phyloP scores from a whole-genome alignment of 2,329 filamentous ascomycete species.

The Paraconiothyrium brasiliense region DNA sequence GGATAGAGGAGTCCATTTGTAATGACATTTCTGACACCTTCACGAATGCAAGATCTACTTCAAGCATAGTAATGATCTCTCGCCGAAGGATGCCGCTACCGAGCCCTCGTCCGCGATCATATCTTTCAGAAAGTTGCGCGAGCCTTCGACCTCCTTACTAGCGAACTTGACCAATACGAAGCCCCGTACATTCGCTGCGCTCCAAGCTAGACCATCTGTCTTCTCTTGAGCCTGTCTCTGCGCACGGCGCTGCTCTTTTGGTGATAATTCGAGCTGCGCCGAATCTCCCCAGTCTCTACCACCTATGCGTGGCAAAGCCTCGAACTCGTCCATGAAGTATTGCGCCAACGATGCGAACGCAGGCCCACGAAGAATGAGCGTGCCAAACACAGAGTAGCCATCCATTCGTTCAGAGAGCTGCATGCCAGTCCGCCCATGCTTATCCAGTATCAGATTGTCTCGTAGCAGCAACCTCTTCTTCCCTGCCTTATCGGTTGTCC shows the following conservation, averaged over 20 bases:
- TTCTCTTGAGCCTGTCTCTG: constrained; percentile 67
- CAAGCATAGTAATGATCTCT: constrained; percentile 78
- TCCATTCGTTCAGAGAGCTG: constrained; percentile 68
- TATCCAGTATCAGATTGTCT: constrained; percentile 81
- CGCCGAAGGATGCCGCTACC: constrained; percentile 76
- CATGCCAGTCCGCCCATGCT: constrained; percentile 47
- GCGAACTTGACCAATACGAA: constrained; percentile 94
- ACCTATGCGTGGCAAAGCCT: constrained; percentile 80
- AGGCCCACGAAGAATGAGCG: constrained; percentile 81
- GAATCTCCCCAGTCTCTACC: constrained; percentile 74
- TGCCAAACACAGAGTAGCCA: constrained; percentile 80
- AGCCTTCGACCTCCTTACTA: constrained; percentile 81
- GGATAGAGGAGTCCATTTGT: constrained; percentile 33
- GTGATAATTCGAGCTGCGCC: constrained; percentile 47
- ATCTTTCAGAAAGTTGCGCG: constrained; percentile 78
- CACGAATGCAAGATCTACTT: constrained; percentile 29
- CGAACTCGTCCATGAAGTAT: constrained; percentile 84
- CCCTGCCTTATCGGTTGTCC: constrained; percentile 55
- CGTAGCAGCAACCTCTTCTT: constrained; percentile 76
- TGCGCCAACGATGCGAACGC: constrained; percentile 71
- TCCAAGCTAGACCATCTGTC: constrained; percentile 47
- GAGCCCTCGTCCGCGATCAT: constrained; percentile 81
- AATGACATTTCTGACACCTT: constrained; percentile 59
- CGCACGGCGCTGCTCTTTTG: constrained; percentile 60
- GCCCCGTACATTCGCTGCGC: constrained; percentile 55